phyloP scores from a whole-genome alignment of 129 eudicot species.

The Glebionis coronaria region DNA sequence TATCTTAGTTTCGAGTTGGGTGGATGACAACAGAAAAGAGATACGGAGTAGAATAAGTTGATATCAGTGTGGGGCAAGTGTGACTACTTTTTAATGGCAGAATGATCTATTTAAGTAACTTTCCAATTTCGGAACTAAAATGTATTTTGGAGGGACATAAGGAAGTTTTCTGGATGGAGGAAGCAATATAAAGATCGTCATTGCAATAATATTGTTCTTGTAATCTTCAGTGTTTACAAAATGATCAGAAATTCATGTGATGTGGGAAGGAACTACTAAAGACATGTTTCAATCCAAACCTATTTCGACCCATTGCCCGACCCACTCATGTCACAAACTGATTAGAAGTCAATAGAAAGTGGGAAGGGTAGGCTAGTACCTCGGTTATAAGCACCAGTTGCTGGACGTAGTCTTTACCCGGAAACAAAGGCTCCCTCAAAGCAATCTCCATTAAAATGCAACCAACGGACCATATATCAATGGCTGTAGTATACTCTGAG shows the following conservation, averaged over 20 bases:
- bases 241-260: no score
- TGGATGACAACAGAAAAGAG: no score
- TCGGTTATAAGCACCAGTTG: constrained; percentile 75
- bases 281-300: no score
- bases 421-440: constrained; percentile 73
- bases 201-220: no score
- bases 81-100: no score
- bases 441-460: constrained; percentile 84
- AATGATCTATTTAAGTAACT: neutral
- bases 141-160: neutral
- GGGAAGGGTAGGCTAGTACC: constrained; percentile 37
- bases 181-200: neutral
- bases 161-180: neutral
- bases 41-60: no score
- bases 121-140: neutral
- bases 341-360: neutral
- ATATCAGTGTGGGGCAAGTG: no score
- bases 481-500: constrained; percentile 85
- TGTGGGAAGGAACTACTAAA: no score
- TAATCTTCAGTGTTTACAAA: no score
- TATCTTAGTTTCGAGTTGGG: no score
- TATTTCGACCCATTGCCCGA: neutral
- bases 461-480: constrained; percentile 94
- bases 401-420: constrained; percentile 87
- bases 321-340: neutral